These are phyloP conservation scores for Metarhizium album DNA, from an alignment of 2,329 filamentous ascomycete genomes.

Conservation along the genomic window DNA sequence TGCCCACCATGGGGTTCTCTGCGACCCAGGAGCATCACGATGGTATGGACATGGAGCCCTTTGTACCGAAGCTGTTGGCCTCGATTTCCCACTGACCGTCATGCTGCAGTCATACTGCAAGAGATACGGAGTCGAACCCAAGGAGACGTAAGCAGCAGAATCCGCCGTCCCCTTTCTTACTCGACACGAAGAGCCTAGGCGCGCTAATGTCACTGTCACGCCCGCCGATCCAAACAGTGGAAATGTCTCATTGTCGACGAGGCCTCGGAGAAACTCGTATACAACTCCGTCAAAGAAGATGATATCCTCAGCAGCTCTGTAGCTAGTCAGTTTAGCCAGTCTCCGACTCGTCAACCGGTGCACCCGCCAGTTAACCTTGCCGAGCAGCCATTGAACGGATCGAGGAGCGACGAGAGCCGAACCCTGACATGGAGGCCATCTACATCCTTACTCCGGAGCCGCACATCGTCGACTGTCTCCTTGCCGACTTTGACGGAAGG, in stretches of 20 bases:
- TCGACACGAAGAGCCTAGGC: not conserved
- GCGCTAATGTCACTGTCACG: not conserved
- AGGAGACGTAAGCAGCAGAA: constrained; percentile 55
- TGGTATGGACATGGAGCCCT: constrained; percentile 14
- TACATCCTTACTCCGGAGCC: constrained; percentile 81
- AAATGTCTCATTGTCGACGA: constrained; percentile 91
- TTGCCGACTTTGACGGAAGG: constrained; percentile 80
- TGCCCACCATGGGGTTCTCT: constrained; percentile 66
- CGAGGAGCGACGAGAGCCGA: constrained; percentile 71
- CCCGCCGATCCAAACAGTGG: constrained; percentile 51
- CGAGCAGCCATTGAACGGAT: constrained; percentile 81
- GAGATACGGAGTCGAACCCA: constrained; percentile 65
- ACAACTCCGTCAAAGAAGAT: constrained; percentile 89
- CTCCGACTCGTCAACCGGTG: constrained; percentile 6
- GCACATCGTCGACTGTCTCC: constrained; percentile 85
- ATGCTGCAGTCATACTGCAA: constrained; percentile 22
- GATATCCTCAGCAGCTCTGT: constrained; percentile 95
- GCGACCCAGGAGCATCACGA: constrained; percentile 71
- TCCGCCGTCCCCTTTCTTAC: not conserved
- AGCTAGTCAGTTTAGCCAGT: constrained; percentile 55
- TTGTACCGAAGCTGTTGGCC: not conserved
- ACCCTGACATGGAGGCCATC: constrained; percentile 86
- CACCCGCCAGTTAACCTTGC: constrained; percentile 9
- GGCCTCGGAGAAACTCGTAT: constrained; percentile 70
- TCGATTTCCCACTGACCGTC: not conserved